Conservation (phyloP, 148 eudicot species). For the Vaccinium darrowii region DNA sequence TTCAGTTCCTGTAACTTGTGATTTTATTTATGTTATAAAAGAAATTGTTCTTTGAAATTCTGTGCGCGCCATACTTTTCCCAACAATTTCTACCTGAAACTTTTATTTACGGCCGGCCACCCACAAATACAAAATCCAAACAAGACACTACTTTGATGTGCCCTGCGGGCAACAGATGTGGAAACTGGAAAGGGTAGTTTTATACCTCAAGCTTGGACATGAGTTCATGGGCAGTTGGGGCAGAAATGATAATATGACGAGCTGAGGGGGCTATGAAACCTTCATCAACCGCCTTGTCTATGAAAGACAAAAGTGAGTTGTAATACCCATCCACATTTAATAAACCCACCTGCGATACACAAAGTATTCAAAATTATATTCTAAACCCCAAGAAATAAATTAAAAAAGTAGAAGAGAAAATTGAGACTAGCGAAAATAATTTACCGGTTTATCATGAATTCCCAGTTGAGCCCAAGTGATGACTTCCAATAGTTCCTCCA, state of each 20-base stretch:
- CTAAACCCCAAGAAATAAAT: background rate
- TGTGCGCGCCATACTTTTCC: too few relatives aligned
- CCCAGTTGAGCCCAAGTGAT: conserved; percentile 89
- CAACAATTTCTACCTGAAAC: background rate
- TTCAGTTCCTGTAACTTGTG: too few relatives aligned
- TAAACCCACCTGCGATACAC: conserved; percentile 64
- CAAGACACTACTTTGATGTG: background rate
- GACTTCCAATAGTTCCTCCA: conserved; percentile 77
- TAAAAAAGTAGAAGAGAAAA: background rate
- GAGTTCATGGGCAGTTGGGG: conserved; percentile 83
- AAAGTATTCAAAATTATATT: background rate
- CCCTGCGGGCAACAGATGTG: background rate
- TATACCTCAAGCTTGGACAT: conserved; percentile 86
- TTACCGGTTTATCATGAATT: conserved; percentile 81
- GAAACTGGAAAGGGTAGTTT: background rate
- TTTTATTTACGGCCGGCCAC: background rate
- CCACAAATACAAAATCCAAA: background rate
- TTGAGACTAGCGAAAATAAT: too few relatives aligned
- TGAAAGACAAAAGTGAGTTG: conserved; percentile 75
- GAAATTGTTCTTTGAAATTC: too few relatives aligned
- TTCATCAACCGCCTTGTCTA: conserved; percentile 96
- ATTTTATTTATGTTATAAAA: too few relatives aligned
- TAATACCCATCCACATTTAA: conserved; percentile 91
- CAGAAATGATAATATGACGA: conserved; percentile 84
- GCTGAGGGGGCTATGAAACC: conserved; percentile 84